Conservation (phyloP, 2,329 filamentous ascomycete species). For the Microascus cirrosus region DNA sequence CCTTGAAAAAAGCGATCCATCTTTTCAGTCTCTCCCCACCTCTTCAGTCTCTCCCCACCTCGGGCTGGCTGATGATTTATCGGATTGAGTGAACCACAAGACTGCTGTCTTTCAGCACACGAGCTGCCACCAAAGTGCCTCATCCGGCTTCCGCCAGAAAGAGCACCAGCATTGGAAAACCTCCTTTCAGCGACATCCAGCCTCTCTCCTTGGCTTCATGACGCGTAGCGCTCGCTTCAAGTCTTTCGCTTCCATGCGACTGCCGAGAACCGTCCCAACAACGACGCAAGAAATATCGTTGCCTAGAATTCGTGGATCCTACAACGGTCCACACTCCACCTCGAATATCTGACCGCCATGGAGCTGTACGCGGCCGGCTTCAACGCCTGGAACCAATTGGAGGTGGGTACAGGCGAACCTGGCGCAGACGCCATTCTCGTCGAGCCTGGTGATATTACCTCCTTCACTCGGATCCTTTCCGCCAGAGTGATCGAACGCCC, state of each 20-base stretch:
- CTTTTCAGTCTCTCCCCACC: no score
- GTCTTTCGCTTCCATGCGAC: not conserved
- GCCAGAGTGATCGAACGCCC: slow-evolving; percentile 22
- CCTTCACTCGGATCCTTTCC: slow-evolving; percentile 30
- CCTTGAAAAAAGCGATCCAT: no score
- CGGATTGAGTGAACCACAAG: no score
- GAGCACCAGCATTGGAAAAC: not conserved
- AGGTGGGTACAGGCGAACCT: slow-evolving; percentile 13
- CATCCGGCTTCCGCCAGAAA: no score
- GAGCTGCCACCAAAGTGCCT: no score
- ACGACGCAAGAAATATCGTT: not conserved
- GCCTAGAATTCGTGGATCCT: not conserved
- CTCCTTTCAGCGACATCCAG: not conserved
- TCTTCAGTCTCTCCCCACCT: no score
- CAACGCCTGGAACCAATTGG: slow-evolving; percentile 48
- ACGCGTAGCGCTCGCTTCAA: not conserved
- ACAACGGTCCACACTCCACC: not conserved
- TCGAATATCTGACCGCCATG: slow-evolving; percentile 17
- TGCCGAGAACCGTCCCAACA: not conserved
- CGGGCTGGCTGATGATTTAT: no score
- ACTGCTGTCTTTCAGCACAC: no score
- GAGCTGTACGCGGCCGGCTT: slow-evolving; percentile 43
- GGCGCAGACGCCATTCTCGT: slow-evolving; percentile 10
- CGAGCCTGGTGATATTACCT: slow-evolving; percentile 32
- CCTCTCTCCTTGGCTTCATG: not conserved